Percentiles rank a stretch among this genome's conserved stretches.
These are phyloP conservation scores for Paramarasmius palmivorus DNA, from an alignment of 1,284 basidiomycete species.

Conservation along the genomic window DNA sequence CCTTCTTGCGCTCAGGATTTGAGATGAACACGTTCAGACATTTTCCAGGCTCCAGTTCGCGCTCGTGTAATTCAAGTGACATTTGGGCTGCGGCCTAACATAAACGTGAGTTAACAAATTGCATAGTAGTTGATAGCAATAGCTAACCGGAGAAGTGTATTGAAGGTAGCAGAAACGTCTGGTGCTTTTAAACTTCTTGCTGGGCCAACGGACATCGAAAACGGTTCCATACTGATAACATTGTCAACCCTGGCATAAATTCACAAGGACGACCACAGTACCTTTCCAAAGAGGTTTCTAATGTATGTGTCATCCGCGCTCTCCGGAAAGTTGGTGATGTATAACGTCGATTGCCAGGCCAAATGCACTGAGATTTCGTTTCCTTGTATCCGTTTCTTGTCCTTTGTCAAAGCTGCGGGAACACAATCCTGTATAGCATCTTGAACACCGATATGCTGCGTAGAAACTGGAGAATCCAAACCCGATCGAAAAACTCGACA, in stretches of 20 bases:
- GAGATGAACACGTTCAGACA: slow-evolving; percentile 84
- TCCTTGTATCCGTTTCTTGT: slow-evolving; percentile 82
- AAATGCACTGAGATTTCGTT: slow-evolving; percentile 82
- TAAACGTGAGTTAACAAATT: neutral
- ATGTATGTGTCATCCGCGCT: slow-evolving; percentile 79
- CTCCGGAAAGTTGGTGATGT: slow-evolving; percentile 95
- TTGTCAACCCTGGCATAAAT: slow-evolving; percentile 8
- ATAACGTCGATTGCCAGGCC: slow-evolving; percentile 93
- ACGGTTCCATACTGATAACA: slow-evolving; percentile 79
- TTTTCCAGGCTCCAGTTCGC: slow-evolving; percentile 68
- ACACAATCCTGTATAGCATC: slow-evolving; percentile 64
- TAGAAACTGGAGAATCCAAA: slow-evolving; percentile 31
- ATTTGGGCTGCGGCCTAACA: slow-evolving; percentile 69
- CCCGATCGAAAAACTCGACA: slow-evolving; percentile 77
- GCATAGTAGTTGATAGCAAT: slow-evolving; percentile 12
- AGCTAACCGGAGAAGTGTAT: slow-evolving; percentile 76
- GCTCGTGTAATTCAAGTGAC: slow-evolving; percentile 78
- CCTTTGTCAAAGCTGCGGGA: slow-evolving; percentile 86
- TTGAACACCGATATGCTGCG: neutral
- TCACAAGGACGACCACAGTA: slow-evolving; percentile 28
- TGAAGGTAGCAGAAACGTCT: slow-evolving; percentile 96
- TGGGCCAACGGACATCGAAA: slow-evolving; percentile 97
- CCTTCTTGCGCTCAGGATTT: slow-evolving; percentile 87
- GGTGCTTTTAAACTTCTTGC: slow-evolving; percentile 90
- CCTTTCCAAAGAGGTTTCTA: slow-evolving; percentile 77